Conservation (phyloP, 2,329 filamentous ascomycete genomes). For the Myriosclerotinia duriaeana region DNA sequence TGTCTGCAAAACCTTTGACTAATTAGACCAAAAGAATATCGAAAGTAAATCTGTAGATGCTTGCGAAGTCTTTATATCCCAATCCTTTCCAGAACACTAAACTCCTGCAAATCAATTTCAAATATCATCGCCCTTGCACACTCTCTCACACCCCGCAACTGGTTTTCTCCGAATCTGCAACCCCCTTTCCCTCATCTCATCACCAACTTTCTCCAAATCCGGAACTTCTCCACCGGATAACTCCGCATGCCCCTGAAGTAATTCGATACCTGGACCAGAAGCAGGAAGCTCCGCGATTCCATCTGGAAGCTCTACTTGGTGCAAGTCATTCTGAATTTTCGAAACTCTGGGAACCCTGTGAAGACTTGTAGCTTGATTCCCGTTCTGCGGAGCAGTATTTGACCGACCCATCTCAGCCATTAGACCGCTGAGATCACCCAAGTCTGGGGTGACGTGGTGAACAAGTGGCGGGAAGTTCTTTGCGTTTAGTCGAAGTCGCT, state of each 20-base stretch:
- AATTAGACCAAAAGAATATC: neutral
- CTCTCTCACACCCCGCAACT: neutral
- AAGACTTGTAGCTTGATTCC: neutral
- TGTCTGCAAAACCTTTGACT: neutral
- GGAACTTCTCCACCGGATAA: neutral
- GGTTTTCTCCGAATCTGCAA: neutral
- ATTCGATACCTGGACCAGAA: neutral
- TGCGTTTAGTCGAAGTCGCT: neutral
- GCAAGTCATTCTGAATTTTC: neutral
- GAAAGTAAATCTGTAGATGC: neutral
- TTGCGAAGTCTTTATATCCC: neutral
- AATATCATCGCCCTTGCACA: neutral
- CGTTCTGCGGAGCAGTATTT: neutral
- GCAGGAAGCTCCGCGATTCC: conserved; percentile 1
- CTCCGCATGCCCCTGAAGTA: accelerated
- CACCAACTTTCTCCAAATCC: neutral
- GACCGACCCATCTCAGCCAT: conserved; percentile 8
- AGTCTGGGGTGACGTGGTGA: neutral
- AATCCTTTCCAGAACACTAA: neutral
- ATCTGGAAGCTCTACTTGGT: neutral
- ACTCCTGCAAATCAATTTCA: neutral
- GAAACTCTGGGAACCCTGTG: neutral
- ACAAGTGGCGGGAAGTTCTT: neutral
- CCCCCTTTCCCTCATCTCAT: neutral
- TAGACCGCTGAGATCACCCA: neutral